A percentile compares a stretch with the other conserved stretches of the same genome.
Evolutionary conservation across 2,329 filamentous ascomycete species (phyloP).

Genomic region (Geosmithia flava): DNA sequence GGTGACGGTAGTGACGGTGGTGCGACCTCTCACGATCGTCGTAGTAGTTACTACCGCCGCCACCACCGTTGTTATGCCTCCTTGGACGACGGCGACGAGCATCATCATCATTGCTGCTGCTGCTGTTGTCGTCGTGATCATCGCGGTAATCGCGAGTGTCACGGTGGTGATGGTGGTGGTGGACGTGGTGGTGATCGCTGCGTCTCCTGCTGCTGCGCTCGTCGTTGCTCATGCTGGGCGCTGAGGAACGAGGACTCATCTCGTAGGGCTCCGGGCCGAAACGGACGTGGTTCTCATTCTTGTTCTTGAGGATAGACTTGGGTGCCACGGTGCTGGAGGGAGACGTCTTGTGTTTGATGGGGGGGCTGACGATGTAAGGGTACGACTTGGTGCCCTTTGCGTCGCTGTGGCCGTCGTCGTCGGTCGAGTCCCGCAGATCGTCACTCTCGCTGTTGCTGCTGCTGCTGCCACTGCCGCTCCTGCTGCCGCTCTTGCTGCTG

Average conservation of each 20-base stretch:
- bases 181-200: constrained; percentile 12
- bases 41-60: too few species aligned
- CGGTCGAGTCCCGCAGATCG: constrained; percentile 14
- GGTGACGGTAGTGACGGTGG: constrained; percentile 26
- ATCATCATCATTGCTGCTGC: neutral
- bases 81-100: neutral
- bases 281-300: constrained; percentile 42
- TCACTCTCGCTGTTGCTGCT: constrained; percentile 11
- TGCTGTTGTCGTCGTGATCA: constrained; percentile 4
- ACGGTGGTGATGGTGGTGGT: constrained; percentile 16
- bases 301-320: constrained; percentile 51
- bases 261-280: constrained; percentile 37
- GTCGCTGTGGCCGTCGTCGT: constrained; percentile 20
- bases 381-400: constrained; percentile 18
- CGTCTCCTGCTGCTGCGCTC: constrained; percentile 12
- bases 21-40: constrained; percentile 24
- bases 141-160: constrained; percentile 4
- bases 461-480: constrained; percentile 6
- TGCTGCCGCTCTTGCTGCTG: too few species aligned
- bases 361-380: constrained; percentile 23
- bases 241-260: constrained; percentile 13
- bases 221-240: constrained; percentile 4
- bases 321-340: constrained; percentile 25
- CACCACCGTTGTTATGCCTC: neutral
- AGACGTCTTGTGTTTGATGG: constrained; percentile 17